Evolutionary conservation across 371 early-diverging fungal genomes (phyloP), one percentile per base, ranked within the genome.

Genomic region (Cokeromyces recurvatus): DNA sequence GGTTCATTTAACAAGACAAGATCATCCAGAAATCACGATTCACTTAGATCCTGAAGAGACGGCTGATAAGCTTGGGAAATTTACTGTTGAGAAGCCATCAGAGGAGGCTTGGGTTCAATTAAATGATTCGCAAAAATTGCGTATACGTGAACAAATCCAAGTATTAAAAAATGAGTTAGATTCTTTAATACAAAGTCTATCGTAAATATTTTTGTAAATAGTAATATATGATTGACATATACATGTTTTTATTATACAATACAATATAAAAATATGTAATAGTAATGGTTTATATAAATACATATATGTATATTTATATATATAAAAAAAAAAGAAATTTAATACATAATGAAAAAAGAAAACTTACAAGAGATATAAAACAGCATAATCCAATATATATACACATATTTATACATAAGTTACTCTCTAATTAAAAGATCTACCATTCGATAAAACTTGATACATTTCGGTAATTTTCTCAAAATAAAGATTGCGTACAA

Each of bases 381-480:
- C 11, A 11, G 29, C 11, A 29, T 29, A 8, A 11, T 29, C 29
- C 5, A 29, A 29, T 8, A n/a, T n/a, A n/a, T 27, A 27, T 27
- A 27, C 11, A 27, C 7, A 27, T 36, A 7, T 15, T 2, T 1
- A 6, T 2, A 15, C 2, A 25, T n/a, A 25, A 1, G 16, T 24
- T 24, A 24, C 16, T 27, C 14, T 25, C 25, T 51, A 69, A 27
- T 62, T 66, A 46, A 69, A 66, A 32, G 43, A 25, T 53, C 66
- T 49, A 31, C 66, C 63, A 35, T 59, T 57, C 22, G 63, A 55
- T 14, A 63, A 24, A 3, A 36, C 61, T 14, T 53, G 46, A 55
- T 90, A 91, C 71, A 91, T 75, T 11, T 63, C 65, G 5, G 74
- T 78, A 38, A 92, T 77, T 19, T 78, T 62, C 1, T 62, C 57